Conservation (phyloP, 495 filamentous ascomycete genomes). For the Umbilicaria muhlenbergii region DNA sequence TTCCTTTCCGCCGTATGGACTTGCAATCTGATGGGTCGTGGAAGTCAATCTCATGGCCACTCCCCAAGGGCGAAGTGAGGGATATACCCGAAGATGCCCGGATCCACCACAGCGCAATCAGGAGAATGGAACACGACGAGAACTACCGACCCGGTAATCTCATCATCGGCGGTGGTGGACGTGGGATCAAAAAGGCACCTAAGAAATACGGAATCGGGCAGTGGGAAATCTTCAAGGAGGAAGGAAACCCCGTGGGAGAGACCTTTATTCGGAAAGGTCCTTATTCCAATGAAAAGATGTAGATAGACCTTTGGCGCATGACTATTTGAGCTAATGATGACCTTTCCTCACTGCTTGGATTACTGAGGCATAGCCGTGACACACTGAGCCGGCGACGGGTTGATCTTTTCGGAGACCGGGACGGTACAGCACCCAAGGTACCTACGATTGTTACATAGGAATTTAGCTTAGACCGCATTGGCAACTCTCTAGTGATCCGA, state of each 20-base stretch:
- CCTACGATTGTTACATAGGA: no score
- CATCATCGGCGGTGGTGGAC: constrained; percentile 65
- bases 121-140: constrained; percentile 48
- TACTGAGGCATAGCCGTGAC: no score
- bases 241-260: constrained; percentile 54
- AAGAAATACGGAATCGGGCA: constrained; percentile 49
- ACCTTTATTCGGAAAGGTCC: constrained; percentile 31
- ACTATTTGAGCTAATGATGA: no score
- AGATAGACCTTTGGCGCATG: no score
- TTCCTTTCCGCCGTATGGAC: constrained; percentile 78
- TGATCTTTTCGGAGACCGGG: no score
- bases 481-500: no score
- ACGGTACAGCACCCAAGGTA: no score
- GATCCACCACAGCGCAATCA: constrained; percentile 60
- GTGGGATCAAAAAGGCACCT: constrained; percentile 48
- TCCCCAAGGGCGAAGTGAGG: constrained; percentile 65
- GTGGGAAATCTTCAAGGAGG: constrained; percentile 48
- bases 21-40: constrained; percentile 56
- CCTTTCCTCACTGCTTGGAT: no score
- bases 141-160: constrained; percentile 68
- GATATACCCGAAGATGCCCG: constrained; percentile 60
- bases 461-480: no score
- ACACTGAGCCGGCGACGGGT: no score
- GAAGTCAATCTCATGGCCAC: constrained; percentile 68
- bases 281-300: no score